A percentile compares a stretch with the other conserved stretches of the same genome.
These are phyloP conservation scores for Pyrenopolyporus hunteri DNA, from an alignment of 495 filamentous ascomycete species.

Conservation along the genomic window DNA sequence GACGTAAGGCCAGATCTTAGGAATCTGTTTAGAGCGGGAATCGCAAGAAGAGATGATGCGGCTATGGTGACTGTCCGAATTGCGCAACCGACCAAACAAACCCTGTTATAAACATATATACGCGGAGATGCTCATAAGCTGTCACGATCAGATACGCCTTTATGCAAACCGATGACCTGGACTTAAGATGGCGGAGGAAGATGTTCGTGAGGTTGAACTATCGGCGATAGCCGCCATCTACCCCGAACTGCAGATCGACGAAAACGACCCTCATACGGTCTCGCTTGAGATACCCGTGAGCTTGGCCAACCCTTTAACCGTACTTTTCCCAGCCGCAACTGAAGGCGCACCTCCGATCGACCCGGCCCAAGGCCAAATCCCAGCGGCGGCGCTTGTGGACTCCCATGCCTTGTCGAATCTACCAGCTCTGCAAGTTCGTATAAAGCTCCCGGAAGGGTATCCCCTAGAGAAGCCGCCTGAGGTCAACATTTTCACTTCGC, in stretches of 20 bases:
- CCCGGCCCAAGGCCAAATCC: slow-evolving; percentile 14
- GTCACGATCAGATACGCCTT: slow-evolving; percentile 17
- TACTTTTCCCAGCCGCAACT: slow-evolving; percentile 67
- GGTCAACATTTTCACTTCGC: slow-evolving; percentile 66
- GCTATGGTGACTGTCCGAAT: not conserved
- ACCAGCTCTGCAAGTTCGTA: slow-evolving; percentile 72
- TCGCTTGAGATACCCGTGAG: slow-evolving; percentile 75
- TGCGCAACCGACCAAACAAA: not conserved
- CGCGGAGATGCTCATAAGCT: slow-evolving; percentile 31
- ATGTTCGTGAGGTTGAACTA: slow-evolving; percentile 80
- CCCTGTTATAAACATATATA: not conserved
- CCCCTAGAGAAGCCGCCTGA: slow-evolving; percentile 70
- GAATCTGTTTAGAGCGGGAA: too few relatives aligned
- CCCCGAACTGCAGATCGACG: slow-evolving; percentile 75
- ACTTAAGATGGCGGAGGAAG: slow-evolving; percentile 55
- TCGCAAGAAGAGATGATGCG: slow-evolving; percentile 16
- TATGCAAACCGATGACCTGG: slow-evolving; percentile 38
- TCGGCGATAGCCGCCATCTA: slow-evolving; percentile 86
- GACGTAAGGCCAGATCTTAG: too few relatives aligned
- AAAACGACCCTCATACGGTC: slow-evolving; percentile 65
- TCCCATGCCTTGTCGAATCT: slow-evolving; percentile 73
- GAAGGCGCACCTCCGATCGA: slow-evolving; percentile 45
- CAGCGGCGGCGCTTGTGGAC: slow-evolving; percentile 46
- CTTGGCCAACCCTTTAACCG: slow-evolving; percentile 68
- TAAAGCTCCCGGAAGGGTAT: slow-evolving; percentile 77